Evolutionary conservation across 495 filamentous ascomycete species (phyloP).

Genomic region (Pyrenopolyporus hunteri): DNA sequence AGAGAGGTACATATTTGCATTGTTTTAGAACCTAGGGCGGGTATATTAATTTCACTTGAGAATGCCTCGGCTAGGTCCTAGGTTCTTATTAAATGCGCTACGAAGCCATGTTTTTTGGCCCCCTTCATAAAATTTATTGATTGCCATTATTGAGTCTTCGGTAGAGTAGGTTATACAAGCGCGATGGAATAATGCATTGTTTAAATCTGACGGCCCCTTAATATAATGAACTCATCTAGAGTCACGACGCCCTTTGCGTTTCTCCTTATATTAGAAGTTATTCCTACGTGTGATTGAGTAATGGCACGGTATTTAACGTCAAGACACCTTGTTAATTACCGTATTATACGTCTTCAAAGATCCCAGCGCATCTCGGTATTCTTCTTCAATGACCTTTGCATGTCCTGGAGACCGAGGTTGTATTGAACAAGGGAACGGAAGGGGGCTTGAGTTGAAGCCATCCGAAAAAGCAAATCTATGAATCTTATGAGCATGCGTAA

Average conservation of each 20-base stretch:
- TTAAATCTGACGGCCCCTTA: too few species aligned
- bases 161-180: too few species aligned
- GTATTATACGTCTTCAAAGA: slow-evolving; percentile 43
- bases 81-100: too few species aligned
- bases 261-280: neutral
- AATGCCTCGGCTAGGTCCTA: too few species aligned
- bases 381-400: slow-evolving; percentile 38
- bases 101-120: too few species aligned
- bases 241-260: neutral
- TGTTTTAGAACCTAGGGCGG: too few species aligned
- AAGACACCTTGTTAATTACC: slow-evolving; percentile 29
- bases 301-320: neutral
- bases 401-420: slow-evolving; percentile 45
- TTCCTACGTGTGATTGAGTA: neutral
- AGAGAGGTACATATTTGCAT: too few species aligned
- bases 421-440: slow-evolving; percentile 56
- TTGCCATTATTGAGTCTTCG: too few species aligned
- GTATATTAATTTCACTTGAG: too few species aligned
- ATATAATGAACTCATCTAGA: too few species aligned
- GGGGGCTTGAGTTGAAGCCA: slow-evolving; percentile 58
- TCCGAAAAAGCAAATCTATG: slow-evolving; percentile 56
- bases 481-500: neutral
- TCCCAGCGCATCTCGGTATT: slow-evolving; percentile 37
- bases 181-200: too few species aligned
- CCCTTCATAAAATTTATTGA: too few species aligned